Conservation (phyloP, 768 basidiomycete species). For the Termitomyces sp. region DNA sequence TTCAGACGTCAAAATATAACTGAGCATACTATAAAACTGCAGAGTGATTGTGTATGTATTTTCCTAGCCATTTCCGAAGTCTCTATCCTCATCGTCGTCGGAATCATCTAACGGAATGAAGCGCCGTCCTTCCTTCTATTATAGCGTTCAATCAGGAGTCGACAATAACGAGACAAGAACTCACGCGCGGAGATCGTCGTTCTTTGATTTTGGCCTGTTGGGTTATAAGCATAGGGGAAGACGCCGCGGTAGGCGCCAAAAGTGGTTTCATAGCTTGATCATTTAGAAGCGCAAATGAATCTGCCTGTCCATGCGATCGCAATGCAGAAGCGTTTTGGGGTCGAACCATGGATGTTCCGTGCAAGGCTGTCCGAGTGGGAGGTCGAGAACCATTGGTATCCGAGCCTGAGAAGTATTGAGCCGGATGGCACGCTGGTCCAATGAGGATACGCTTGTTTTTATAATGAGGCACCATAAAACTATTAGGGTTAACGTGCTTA, state of each 20-base stretch:
- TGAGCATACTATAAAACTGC: no score
- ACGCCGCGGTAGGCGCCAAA: background rate
- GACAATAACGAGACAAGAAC: slow-evolving; percentile 7
- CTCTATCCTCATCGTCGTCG: slow-evolving; percentile 24
- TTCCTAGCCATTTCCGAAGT: background rate
- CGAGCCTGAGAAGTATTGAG: background rate
- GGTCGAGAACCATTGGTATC: background rate
- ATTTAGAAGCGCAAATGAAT: background rate
- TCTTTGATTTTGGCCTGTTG: slow-evolving; percentile 17
- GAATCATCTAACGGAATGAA: slow-evolving; percentile 47
- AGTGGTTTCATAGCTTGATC: background rate
- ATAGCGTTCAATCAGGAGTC: background rate
- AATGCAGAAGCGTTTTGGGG: background rate
- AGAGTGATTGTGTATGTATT: background rate
- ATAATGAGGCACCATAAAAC: background rate
- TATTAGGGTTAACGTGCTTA: background rate
- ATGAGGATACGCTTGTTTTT: background rate
- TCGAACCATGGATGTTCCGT: background rate
- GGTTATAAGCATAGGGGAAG: background rate
- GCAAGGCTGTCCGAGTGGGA: background rate
- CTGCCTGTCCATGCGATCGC: background rate
- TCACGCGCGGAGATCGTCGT: slow-evolving; percentile 25
- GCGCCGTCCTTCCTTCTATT: slow-evolving; percentile 40
- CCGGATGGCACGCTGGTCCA: background rate
- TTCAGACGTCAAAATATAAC: no score